Evolutionary conservation across 2,329 filamentous ascomycete genomes (phyloP).

Genomic region (Colletotrichum sp.): DNA sequence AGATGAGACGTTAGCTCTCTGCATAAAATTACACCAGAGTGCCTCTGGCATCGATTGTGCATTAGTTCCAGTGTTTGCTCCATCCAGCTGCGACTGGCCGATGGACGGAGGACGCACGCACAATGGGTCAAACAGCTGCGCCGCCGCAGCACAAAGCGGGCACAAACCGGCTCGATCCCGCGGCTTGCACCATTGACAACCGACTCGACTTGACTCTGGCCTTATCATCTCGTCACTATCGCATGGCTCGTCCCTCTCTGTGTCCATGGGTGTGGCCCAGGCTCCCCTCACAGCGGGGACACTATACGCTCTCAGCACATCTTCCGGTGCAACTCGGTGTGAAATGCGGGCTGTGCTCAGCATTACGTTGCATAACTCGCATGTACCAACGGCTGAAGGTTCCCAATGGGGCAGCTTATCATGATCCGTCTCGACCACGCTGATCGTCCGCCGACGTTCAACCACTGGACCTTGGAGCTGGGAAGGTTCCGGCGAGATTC

Average conservation of each 20-base stretch:
- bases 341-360: slow-evolving; percentile 13
- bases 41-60: slow-evolving; percentile 1
- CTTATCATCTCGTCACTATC: slow-evolving; percentile 17
- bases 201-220: slow-evolving; percentile 5
- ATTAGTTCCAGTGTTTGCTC: slow-evolving; percentile 10
- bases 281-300: background rate
- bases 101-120: background rate
- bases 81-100: slow-evolving; percentile 8
- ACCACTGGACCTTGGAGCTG: slow-evolving; percentile 1
- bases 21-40: slow-evolving; percentile 17
- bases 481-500: background rate
- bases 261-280: background rate
- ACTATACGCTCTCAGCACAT: slow-evolving; percentile 9
- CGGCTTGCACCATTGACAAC: slow-evolving; percentile 9
- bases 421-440: slow-evolving; percentile 9
- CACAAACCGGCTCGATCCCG: slow-evolving; percentile 13
- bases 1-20: slow-evolving; percentile 19
- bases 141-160: slow-evolving; percentile 20
- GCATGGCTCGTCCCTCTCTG: background rate
- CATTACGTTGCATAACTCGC: slow-evolving; percentile 21
- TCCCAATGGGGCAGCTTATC: slow-evolving; percentile 21
- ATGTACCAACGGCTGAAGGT: slow-evolving; percentile 10
- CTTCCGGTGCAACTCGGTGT: slow-evolving; percentile 10
- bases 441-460: slow-evolving; percentile 5
- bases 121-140: slow-evolving; percentile 15